Base-by-base conservation (phyloP, 768 basidiomycete genomes). In the Neoboletus brunneissimus region DNA sequence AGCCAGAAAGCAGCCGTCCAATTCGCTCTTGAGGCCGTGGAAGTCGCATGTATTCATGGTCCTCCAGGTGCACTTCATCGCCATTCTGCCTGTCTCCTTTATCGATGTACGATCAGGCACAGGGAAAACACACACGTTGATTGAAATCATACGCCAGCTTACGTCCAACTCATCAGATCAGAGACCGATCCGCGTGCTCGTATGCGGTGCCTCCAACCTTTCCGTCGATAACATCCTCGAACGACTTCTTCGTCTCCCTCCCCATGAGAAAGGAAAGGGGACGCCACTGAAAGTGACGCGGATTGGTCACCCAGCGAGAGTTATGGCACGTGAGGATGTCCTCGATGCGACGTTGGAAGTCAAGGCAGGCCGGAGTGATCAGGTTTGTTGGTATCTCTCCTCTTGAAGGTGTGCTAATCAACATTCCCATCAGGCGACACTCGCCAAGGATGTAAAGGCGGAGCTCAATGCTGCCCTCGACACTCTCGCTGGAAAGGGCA, bases 211-310 rank as follows among this genome's bases (percentile, higher is more conserved):
- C 9, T 94, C 91, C 4, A 97, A 99, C 64, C 77, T 99, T 49
- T 89, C 95, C 1, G 93, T 97, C 1, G 97, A 99, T 71, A 99
- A 99, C 70, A 88, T 99, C 38, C 79, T 99, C 13, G 88, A 95
- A 63, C 81, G 97, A 20, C 78, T 99, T 11, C 77, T 91, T 16
- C 81, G 79, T 16, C 73, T 90, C 4, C 85, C 87, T 13, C 57
- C 72, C 0, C 63, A 72, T 1, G 79, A 79, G 25, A 84, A 80
- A 49, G 77, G 76, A 5, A 72, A 76, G 22, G 79, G 73, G 56
- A 16, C 15, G 15, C 59, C 58, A 3, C 62, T 91, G 12, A 85
- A 79, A 66, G 82, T 87, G 8, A 94, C 94, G 0, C 81, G 97
- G n/a, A 79, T 99, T 13, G 97, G 97, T 0, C 97, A 99, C 71